These are phyloP conservation scores for Penicillium antarcticum DNA, from an alignment of 495 filamentous ascomycete genomes.

Conservation along the genomic window DNA sequence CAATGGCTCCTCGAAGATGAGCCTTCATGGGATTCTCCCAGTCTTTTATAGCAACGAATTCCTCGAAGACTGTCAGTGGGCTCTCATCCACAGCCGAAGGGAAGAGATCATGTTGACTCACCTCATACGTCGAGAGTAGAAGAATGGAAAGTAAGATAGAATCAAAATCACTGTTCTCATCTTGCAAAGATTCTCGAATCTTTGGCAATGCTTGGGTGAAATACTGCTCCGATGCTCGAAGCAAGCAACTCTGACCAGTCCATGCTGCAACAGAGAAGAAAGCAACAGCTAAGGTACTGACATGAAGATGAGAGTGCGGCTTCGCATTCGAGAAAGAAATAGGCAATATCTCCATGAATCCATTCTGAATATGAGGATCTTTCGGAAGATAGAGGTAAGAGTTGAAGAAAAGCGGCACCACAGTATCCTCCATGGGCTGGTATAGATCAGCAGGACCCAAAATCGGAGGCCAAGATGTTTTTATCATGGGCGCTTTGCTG, in stretches of 20 bases:
- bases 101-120: slow-evolving; percentile 24
- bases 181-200: slow-evolving; percentile 51
- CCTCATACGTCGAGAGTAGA: slow-evolving; percentile 63
- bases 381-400: slow-evolving; percentile 30
- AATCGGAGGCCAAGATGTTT: slow-evolving; percentile 1
- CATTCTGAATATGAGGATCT: slow-evolving; percentile 26
- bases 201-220: slow-evolving; percentile 49
- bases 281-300: slow-evolving; percentile 60
- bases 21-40: slow-evolving; percentile 19
- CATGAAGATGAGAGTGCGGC: slow-evolving; percentile 46
- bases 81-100: neutral
- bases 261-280: slow-evolving; percentile 45
- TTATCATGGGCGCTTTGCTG: neutral
- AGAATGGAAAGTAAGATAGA: slow-evolving; percentile 60
- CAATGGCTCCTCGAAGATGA: slow-evolving; percentile 34
- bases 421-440: slow-evolving; percentile 30
- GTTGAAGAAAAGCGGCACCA: slow-evolving; percentile 35
- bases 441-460: slow-evolving; percentile 10
- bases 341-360: slow-evolving; percentile 52
- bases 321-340: slow-evolving; percentile 47
- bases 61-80: slow-evolving; percentile 14
- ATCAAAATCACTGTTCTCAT: slow-evolving; percentile 46
- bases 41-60: slow-evolving; percentile 30
- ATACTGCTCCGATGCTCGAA: slow-evolving; percentile 31
- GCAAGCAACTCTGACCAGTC: slow-evolving; percentile 41